phyloP scores from a whole-genome alignment of 805 yeast genomes.

The Metschnikowia bowlesiae region DNA sequence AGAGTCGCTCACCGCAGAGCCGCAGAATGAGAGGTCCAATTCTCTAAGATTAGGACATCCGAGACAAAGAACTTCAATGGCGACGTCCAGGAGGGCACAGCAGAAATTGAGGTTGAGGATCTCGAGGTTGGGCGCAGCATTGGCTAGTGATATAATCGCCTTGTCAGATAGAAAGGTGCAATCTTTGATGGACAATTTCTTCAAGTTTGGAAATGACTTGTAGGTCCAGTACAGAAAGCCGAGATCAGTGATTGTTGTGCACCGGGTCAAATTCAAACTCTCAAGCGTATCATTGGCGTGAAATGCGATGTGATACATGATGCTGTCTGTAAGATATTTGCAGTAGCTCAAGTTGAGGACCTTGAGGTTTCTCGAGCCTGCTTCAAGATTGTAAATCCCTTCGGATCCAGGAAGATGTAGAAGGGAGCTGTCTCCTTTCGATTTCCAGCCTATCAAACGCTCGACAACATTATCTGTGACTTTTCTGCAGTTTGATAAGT shows the following conservation, averaged over 20 bases:
- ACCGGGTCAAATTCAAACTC: slow-evolving; percentile 60
- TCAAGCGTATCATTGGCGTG: slow-evolving; percentile 55
- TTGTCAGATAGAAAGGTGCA: slow-evolving; percentile 70
- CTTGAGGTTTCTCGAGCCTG: slow-evolving; percentile 59
- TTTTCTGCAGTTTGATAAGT: slow-evolving; percentile 67
- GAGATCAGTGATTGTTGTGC: slow-evolving; percentile 72
- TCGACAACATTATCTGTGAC: slow-evolving; percentile 69
- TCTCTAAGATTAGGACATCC: slow-evolving; percentile 56
- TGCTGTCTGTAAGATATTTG: slow-evolving; percentile 65
- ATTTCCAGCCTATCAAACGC: slow-evolving; percentile 56
- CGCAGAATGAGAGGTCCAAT: slow-evolving; percentile 68
- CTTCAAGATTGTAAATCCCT: slow-evolving; percentile 17
- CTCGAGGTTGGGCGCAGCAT: slow-evolving; percentile 55
- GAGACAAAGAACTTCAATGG: slow-evolving; percentile 60
- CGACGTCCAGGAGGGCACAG: slow-evolving; percentile 66
- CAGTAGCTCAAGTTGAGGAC: slow-evolving; percentile 64
- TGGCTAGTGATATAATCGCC: slow-evolving; percentile 57
- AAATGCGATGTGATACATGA: slow-evolving; percentile 58
- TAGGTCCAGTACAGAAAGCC: slow-evolving; percentile 68
- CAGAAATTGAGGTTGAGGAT: slow-evolving; percentile 65
- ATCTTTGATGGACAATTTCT: slow-evolving; percentile 54
- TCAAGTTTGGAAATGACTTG: slow-evolving; percentile 50
- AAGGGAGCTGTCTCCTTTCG: slow-evolving; percentile 1
- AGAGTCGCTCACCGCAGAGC: slow-evolving; percentile 73
- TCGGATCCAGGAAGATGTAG: slow-evolving; percentile 10